These are phyloP conservation scores for Amoeboaphelidium protococcarum DNA, from an alignment of 371 early-diverging fungal species.

Conservation along the genomic window DNA sequence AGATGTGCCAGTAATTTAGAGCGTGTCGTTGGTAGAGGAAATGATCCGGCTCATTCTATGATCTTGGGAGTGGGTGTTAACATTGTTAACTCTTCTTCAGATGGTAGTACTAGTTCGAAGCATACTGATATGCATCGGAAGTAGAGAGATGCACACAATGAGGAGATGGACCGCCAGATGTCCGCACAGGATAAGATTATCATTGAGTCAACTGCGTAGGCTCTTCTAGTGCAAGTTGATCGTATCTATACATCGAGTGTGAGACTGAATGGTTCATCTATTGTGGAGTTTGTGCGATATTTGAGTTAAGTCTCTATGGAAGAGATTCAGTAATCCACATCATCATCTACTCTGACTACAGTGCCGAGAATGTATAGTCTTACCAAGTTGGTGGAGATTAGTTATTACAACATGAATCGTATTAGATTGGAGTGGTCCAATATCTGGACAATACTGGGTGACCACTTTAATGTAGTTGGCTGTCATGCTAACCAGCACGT, in stretches of 20 bases:
- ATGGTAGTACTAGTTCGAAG: no score
- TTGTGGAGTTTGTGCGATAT: constrained; percentile 65
- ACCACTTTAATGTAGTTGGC: constrained; percentile 61
- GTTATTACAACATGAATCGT: constrained; percentile 84
- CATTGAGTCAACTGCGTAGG: constrained; percentile 15
- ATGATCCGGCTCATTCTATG: not conserved
- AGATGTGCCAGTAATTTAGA: constrained; percentile 67
- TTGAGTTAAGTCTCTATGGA: constrained; percentile 65
- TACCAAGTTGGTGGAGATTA: constrained; percentile 71
- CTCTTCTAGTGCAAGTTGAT: constrained; percentile 46
- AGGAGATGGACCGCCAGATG: constrained; percentile 10
- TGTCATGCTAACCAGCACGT: constrained; percentile 61
- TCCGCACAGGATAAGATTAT: not conserved
- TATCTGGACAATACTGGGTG: constrained; percentile 73
- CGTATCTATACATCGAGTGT: constrained; percentile 40
- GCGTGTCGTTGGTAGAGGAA: constrained; percentile 2
- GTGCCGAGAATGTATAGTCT: constrained; percentile 60
- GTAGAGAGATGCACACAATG: not conserved
- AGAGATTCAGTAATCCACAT: constrained; percentile 27
- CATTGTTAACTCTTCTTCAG: not conserved
- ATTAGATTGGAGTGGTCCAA: constrained; percentile 88
- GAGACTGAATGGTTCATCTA: constrained; percentile 28
- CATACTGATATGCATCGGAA: not conserved
- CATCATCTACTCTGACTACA: constrained; percentile 19
- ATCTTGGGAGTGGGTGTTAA: constrained; percentile 1